Conservation (phyloP, 2,329 filamentous ascomycete genomes). For the Penicillium crustosum region DNA sequence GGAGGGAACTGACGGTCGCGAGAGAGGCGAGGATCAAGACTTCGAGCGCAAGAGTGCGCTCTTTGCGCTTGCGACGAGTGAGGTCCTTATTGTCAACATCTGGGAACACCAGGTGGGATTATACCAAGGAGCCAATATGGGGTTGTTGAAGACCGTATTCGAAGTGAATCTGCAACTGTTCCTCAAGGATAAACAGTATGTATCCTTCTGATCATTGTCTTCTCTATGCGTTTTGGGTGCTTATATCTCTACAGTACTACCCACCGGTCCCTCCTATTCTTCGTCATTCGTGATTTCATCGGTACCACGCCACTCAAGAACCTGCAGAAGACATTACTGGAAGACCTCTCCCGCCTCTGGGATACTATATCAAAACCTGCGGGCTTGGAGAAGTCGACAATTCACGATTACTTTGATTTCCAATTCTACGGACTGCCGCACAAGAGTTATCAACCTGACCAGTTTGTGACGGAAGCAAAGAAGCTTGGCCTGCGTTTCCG, state of each 20-base stretch:
- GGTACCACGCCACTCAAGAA: constrained; percentile 88
- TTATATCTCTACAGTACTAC: constrained; percentile 61
- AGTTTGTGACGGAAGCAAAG: constrained; percentile 77
- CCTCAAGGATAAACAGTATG: constrained; percentile 88
- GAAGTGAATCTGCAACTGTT: constrained; percentile 98
- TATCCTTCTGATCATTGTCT: neutral
- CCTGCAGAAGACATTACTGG: constrained; percentile 82
- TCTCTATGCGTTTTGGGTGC: neutral
- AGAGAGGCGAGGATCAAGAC: constrained; percentile 96
- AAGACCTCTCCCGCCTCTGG: constrained; percentile 92
- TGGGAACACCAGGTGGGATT: constrained; percentile 99
- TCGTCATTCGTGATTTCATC: constrained; percentile 96
- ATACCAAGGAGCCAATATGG: constrained; percentile 99
- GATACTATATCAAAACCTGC: constrained; percentile 85
- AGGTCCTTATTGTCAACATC: constrained; percentile 97
- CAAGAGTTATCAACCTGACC: constrained; percentile 92
- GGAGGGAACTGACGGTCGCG: constrained; percentile 93
- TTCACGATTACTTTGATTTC: constrained; percentile 98
- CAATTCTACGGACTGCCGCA: constrained; percentile 93
- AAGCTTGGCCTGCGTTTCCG: constrained; percentile 79
- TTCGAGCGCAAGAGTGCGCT: constrained; percentile 98
- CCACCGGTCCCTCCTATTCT: constrained; percentile 90
- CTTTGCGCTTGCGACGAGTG: constrained; percentile 94
- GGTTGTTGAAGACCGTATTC: constrained; percentile 95
- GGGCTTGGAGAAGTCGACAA: constrained; percentile 81